phyloP scores from a whole-genome alignment of 2,329 filamentous ascomycete genomes.

The Leptographium flavum region DNA sequence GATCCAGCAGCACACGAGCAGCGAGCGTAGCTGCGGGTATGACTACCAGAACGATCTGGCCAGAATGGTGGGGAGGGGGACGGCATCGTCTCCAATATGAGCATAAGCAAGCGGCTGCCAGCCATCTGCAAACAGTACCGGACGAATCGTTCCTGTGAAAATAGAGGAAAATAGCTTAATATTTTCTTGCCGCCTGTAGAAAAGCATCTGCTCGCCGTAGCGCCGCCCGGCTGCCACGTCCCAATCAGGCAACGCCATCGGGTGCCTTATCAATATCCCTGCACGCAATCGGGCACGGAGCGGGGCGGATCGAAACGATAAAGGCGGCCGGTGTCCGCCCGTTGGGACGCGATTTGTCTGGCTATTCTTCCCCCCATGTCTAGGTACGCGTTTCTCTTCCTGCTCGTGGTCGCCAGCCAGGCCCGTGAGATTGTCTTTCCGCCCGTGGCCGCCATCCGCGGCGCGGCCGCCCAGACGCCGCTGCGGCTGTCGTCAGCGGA shows the following conservation, averaged over 20 bases:
- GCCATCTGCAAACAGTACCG: conserved; percentile 1
- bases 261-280: not conserved
- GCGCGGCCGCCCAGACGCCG: not conserved
- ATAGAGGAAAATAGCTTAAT: too few relatives aligned
- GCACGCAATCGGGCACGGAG: not conserved
- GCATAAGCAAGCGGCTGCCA: conserved; percentile 3
- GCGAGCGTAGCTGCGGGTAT: not conserved
- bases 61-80: conserved; percentile 1
- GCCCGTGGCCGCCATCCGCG: conserved; percentile 5
- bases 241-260: not conserved
- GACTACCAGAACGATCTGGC: not conserved
- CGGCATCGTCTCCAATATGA: conserved; percentile 2
- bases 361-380: not conserved
- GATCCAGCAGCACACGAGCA: not conserved
- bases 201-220: too few relatives aligned
- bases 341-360: not conserved
- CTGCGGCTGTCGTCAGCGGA: not conserved
- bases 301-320: not conserved
- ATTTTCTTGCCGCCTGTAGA: too few relatives aligned
- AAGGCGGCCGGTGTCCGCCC: not conserved
- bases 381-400: not conserved
- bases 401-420: conserved; percentile 3
- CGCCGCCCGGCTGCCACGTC: too few relatives aligned
- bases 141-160: too few relatives aligned
- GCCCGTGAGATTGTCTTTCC: conserved; percentile 9